These are phyloP conservation scores for Colletotrichum gloeosporioides DNA, from an alignment of 2,329 filamentous ascomycete species.

Conservation along the genomic window DNA sequence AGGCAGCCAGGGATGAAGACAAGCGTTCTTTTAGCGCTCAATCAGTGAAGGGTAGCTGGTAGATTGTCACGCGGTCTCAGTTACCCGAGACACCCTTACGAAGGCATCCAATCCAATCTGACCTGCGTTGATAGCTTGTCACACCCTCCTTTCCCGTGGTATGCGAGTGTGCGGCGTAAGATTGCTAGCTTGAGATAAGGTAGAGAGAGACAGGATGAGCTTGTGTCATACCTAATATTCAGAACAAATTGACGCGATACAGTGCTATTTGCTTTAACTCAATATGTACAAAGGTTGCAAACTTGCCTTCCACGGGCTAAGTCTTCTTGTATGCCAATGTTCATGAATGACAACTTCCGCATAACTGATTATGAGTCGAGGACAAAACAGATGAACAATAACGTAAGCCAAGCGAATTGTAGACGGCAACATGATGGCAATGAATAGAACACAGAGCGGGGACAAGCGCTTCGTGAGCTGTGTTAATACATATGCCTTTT, in stretches of 20 bases:
- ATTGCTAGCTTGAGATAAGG: conserved; percentile 6
- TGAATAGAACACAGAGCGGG: neutral
- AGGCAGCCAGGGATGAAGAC: neutral
- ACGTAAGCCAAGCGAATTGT: neutral
- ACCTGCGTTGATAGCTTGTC: neutral
- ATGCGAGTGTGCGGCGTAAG: conserved; percentile 2
- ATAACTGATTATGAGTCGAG: neutral
- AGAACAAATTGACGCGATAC: neutral
- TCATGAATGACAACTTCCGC: neutral
- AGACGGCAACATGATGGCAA: neutral
- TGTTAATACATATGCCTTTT: neutral
- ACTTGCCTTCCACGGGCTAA: neutral
- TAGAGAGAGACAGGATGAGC: neutral
- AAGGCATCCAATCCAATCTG: neutral
- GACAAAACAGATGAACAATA: neutral
- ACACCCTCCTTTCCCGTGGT: neutral
- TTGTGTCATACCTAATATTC: neutral
- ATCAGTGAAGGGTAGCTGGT: neutral
- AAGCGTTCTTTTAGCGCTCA: neutral
- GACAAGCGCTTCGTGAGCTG: neutral
- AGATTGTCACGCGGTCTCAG: conserved; percentile 8
- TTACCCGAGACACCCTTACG: conserved; percentile 2
- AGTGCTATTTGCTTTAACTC: neutral
- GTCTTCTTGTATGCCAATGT: neutral
- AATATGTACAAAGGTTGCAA: neutral